phyloP scores from a whole-genome alignment of 345 rosid species.

The Euphorbia peplus region DNA sequence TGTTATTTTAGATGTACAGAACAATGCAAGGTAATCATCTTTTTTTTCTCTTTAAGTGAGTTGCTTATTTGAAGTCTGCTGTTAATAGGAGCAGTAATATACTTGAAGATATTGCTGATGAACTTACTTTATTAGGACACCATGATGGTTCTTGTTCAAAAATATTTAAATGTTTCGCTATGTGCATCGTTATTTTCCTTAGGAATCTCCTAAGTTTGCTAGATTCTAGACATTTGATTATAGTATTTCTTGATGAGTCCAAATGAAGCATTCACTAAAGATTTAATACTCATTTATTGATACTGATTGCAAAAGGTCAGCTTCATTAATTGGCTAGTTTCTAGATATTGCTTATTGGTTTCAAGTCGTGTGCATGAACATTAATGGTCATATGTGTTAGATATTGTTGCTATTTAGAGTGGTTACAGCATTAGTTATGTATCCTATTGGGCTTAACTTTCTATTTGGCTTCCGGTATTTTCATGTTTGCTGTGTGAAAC shows the following conservation, averaged over 20 bases:
- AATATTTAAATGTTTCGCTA: neutral
- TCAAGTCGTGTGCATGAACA: neutral
- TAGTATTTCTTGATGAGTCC: neutral
- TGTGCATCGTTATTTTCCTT: neutral
- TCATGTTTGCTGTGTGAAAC: neutral
- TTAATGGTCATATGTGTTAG: neutral
- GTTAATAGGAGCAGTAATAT: neutral
- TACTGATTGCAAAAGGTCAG: neutral
- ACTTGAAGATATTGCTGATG: neutral
- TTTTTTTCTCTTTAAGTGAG: neutral
- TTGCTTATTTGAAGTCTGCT: neutral
- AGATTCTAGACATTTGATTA: slow-evolving; percentile 3
- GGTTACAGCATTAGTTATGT: neutral
- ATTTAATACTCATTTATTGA: neutral
- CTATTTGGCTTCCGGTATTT: neutral
- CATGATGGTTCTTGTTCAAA: neutral
- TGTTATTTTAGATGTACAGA: neutral
- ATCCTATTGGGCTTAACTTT: slow-evolving; percentile 3
- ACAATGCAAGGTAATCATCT: neutral
- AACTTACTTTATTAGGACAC: neutral
- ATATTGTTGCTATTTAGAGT: too few relatives aligned
- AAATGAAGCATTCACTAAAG: neutral
- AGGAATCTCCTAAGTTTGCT: neutral
- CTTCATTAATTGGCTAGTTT: neutral
- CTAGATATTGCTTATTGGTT: slow-evolving; percentile 1